Evolutionary conservation across 495 filamentous ascomycete species (phyloP), one percentile per base, ranked within the genome.

Genomic region (Aspergillus nidulans): DNA sequence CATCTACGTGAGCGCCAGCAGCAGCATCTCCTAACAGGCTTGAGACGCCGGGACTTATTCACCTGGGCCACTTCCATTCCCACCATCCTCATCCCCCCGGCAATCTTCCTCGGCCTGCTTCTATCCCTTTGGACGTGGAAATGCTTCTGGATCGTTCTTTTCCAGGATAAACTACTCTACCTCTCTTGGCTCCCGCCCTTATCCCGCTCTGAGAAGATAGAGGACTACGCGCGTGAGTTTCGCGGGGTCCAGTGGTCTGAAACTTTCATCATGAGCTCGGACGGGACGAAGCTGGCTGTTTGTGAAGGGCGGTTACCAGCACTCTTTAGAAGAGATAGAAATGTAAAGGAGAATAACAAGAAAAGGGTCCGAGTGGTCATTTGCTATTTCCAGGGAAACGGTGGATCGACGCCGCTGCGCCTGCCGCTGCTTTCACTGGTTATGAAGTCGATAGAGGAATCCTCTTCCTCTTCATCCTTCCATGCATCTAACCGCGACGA

Each of bases 131-230:
- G 87, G 85, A 77, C 78, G 0, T 91, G 86, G 80, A 92, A 94
- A 71, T 91, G 87, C 58, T 64, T 85, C 50, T 89, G 91, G 86
- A 82, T 92, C 70, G 76, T 92, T 18, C 58, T 86, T 5, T 85
- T 92, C 63, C 89, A 91, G 67, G 89, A 92, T 63, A 89, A 89
- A 56, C 89, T 94, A 54, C 84, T 92, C 44, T 92, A 92, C 69
- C 89, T 91, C 70, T 85, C 89, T 0, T 83, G 82, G 28, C 58
- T 90, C 7, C 87, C 87, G 10, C 86, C 87, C 1, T 76, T 79
- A 7, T 69, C 77, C 1, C 60, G 74, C 19, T 72, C 69, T 1
- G 76, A 78, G 23, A 82, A 63, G 41, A 85, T 92, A 23, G 61
- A 67, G 2, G 80, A 86, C 47, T 90, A 90, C 63, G 70, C 68